Conservation (phyloP, 129 eudicot species). For the Lactuca sativa region DNA sequence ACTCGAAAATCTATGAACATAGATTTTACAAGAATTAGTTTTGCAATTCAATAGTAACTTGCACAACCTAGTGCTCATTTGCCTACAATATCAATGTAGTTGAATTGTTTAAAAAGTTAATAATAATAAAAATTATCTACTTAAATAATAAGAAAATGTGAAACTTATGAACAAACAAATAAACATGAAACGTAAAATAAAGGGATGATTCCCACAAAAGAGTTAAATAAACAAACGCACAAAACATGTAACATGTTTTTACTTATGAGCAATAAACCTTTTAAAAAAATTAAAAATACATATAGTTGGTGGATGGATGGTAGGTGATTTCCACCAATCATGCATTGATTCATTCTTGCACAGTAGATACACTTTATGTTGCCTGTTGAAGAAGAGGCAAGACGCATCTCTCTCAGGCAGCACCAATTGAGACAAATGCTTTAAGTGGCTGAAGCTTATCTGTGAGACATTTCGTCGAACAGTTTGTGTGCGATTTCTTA, state of each 20-base stretch:
- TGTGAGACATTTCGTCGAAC: neutral
- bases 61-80: too few species aligned
- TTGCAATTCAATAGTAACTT: too few species aligned
- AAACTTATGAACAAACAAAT: neutral
- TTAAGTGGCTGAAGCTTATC: neutral
- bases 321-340: conserved; percentile 14
- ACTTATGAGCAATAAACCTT: neutral
- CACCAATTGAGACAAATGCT: neutral
- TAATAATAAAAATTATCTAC: neutral
- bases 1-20: too few species aligned
- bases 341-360: neutral
- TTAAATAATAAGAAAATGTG: neutral
- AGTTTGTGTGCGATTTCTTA: neutral
- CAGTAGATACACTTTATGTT: neutral
- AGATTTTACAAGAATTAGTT: too few species aligned
- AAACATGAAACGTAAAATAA: neutral
- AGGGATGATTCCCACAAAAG: neutral
- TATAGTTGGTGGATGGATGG: conserved; percentile 6
- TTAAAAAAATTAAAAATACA: neutral
- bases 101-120: neutral
- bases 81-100: too few species aligned
- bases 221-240: neutral
- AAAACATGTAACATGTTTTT: conserved; percentile 12
- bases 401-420: neutral
- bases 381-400: neutral